Evolutionary conservation across 441 rosid genomes (phyloP), one percentile per base, ranked within the genome.

Genomic region (Euphorbia schlechtendalii): DNA sequence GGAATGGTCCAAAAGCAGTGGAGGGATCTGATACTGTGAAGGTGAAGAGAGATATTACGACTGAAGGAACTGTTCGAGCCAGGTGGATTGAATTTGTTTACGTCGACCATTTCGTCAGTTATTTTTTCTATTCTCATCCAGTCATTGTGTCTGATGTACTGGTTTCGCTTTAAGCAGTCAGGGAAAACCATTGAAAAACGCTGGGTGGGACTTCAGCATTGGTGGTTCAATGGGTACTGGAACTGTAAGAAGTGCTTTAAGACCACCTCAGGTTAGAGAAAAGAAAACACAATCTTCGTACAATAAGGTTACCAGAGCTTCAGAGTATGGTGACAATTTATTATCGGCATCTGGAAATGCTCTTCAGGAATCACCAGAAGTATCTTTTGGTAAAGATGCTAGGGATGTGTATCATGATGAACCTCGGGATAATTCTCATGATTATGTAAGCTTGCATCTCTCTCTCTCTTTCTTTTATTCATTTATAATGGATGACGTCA

Each of bases 151-250:
- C 66, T 66, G 17, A 66, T 76, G 66, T 72, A 72, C 72, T 61
- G 55, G 21, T 43, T 73, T 66, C n/a, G 56, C 73, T 68, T 69
- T 76, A 79, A 85, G 90, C 75, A 71, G 63, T 77, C 97, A 76
- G 76, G 95, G 76, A 25, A 85, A 87, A 74, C 77, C 83, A 53
- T 63, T 78, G 62, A 89, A 73, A 80, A 87, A 75, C 80, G 84
- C 92, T 72, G 99, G 94, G 52, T 95, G 99, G 99, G 96, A 95
- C 79, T 95, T 91, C 80, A 95, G 96, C 79, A 79, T 89, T 69
- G 89, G 96, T 71, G 98, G 87, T 75, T 69, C 88, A 25, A 87
- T 73, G 74, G 69, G 87, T 78, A 75, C 82, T 27, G 96, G 90
- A 70, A 88, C 96, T 52, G 81, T 89, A 46, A 81, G 80, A 69